These are phyloP conservation scores for Globisporangium ultimum DNA, from an alignment of 352 stramenopile species.

Conservation along the genomic window DNA sequence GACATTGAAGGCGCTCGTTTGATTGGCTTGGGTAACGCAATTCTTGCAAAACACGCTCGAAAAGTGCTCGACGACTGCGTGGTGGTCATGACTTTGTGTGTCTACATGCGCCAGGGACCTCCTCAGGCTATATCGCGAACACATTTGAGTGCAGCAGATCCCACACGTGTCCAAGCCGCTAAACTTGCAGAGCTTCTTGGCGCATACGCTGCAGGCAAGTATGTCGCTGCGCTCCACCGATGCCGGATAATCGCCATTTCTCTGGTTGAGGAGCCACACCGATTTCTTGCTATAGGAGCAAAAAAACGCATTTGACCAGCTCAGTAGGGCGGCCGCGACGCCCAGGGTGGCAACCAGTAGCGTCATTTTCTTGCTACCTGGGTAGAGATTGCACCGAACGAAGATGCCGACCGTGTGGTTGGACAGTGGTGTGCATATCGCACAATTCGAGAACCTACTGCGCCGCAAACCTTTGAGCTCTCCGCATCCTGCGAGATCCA, in stretches of 20 bases:
- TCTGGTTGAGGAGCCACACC: constrained; percentile 21
- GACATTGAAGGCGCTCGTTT: constrained; percentile 18
- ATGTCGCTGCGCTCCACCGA: neutral
- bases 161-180: constrained; percentile 22
- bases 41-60: constrained; percentile 28
- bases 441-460: constrained; percentile 6
- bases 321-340: constrained; percentile 19
- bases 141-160: constrained; percentile 24
- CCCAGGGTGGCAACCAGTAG: constrained; percentile 2
- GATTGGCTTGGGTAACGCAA: constrained; percentile 21
- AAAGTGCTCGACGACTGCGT: constrained; percentile 14
- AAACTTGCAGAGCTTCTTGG: constrained; percentile 18
- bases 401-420: constrained; percentile 12
- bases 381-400: constrained; percentile 7
- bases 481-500: constrained; percentile 9
- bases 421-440: constrained; percentile 12
- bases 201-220: constrained; percentile 16
- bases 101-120: constrained; percentile 25
- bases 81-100: neutral
- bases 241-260: constrained; percentile 1
- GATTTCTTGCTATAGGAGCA: constrained; percentile 37
- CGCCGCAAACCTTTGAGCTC: constrained; percentile 11
- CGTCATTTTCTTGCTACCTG: constrained; percentile 9
- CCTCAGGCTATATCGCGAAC: constrained; percentile 21
- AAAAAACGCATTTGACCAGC: constrained; percentile 15